Evolutionary conservation across 371 early-diverging fungal species (phyloP).

Genomic region (Apophysomyces variabilis): DNA sequence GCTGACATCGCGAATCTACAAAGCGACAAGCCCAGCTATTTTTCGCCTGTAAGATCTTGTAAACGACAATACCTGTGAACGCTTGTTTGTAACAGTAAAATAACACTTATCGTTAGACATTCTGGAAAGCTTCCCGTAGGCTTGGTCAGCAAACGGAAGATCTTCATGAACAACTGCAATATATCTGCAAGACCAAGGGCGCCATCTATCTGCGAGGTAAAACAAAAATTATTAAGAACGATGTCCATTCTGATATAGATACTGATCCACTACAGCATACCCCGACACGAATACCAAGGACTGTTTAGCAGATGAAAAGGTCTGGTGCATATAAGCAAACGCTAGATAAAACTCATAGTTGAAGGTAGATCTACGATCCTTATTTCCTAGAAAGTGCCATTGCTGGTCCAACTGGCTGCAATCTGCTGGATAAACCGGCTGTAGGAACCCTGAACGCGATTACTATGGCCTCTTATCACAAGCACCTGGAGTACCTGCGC

Average conservation of each 20-base stretch:
- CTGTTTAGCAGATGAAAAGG: slow-evolving; percentile 12
- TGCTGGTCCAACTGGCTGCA: slow-evolving; percentile 23
- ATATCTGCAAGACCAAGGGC: slow-evolving; percentile 29
- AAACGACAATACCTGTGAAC: not conserved
- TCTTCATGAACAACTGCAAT: slow-evolving; percentile 19
- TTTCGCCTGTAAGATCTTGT: slow-evolving; percentile 27
- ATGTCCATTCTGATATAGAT: not conserved
- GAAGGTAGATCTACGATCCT: not conserved
- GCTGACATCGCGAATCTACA: slow-evolving; percentile 4
- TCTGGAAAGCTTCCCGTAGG: slow-evolving; percentile 31
- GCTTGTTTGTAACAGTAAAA: too few relatives aligned
- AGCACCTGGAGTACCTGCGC: slow-evolving; percentile 28
- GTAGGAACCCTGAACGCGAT: slow-evolving; percentile 30
- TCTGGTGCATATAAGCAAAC: slow-evolving; percentile 1
- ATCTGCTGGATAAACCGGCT: slow-evolving; percentile 29
- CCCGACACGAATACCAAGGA: slow-evolving; percentile 6
- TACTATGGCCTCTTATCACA: slow-evolving; percentile 27
- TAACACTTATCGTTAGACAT: slow-evolving; percentile 16
- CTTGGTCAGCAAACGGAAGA: slow-evolving; percentile 12
- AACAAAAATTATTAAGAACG: not conserved
- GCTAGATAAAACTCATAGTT: not conserved
- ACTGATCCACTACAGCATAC: slow-evolving; percentile 10
- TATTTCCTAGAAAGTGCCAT: slow-evolving; percentile 19
- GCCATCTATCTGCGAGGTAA: slow-evolving; percentile 23
- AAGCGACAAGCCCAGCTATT: slow-evolving; percentile 27